A percentile compares a stretch with the other conserved stretches of the same genome.
phyloP scores from a whole-genome alignment of 176 grass and related monocot genomes.

The Musa acuminata region DNA sequence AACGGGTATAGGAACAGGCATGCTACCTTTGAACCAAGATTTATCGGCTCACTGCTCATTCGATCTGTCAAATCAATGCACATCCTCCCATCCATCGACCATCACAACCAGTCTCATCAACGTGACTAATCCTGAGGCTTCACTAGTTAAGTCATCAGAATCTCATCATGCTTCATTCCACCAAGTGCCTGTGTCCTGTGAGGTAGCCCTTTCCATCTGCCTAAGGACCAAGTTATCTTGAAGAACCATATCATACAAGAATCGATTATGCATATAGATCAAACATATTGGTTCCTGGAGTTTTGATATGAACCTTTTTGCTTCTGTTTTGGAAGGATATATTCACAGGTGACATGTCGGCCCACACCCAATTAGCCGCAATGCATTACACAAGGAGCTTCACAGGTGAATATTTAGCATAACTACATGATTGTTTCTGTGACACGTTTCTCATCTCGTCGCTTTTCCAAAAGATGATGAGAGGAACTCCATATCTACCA shows the following conservation, averaged over 20 bases:
- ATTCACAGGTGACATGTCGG: conserved; percentile 40
- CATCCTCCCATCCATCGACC: conserved; percentile 36
- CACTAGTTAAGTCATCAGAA: conserved; percentile 39
- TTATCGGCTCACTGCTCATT: conserved; percentile 41
- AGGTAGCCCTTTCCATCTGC: conserved; percentile 34
- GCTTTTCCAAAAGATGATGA: conserved; percentile 33
- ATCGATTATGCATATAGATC: background rate
- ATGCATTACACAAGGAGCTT: conserved; percentile 30
- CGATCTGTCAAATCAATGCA: conserved; percentile 17
- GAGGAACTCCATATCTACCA: conserved; percentile 24
- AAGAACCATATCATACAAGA: background rate
- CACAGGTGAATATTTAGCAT: conserved; percentile 29
- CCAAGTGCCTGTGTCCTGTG: conserved; percentile 46
- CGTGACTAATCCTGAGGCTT: conserved; percentile 29
- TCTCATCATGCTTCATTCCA: conserved; percentile 46
- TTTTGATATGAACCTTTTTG: background rate
- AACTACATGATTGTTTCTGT: background rate
- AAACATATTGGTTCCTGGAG: too few species aligned
- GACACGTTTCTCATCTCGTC: conserved; percentile 8
- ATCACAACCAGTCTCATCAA: conserved; percentile 34
- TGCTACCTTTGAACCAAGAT: conserved; percentile 52
- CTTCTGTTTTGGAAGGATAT: conserved; percentile 37
- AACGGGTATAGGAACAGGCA: conserved; percentile 28
- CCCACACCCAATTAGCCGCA: conserved; percentile 44
- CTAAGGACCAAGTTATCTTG: background rate